Evolutionary conservation across 2,329 filamentous ascomycete genomes (phyloP), one percentile per base, ranked within the genome.

Genomic region (Arthrobotrys pseudoclavata): DNA sequence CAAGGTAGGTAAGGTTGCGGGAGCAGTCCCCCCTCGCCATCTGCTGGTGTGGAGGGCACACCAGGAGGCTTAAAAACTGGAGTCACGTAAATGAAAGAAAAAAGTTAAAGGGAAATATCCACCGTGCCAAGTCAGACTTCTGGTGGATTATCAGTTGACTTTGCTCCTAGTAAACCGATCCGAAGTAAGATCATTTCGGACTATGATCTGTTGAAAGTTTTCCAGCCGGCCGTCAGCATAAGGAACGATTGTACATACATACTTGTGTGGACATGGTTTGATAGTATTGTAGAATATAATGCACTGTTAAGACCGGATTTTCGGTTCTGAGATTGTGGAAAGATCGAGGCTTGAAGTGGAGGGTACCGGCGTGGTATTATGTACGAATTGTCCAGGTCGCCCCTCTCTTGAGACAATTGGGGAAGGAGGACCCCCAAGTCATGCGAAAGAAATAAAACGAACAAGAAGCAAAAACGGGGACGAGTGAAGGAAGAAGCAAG

Each of bases 51-150:
- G 68, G 68, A 55, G 60, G 68, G 66, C 18, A 34, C 69, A 72
- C 66, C 69, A 76, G 60, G 71, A 76, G 71, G 71, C 71, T 76
- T 76, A 76, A 76, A 40, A 45, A 45, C 62, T 22, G 57, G 53
- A 47, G 69, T 72, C 24, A 57, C 63, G 18, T 47, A 63, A 69
- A 75, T 75, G 15, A 31, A 40, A 37, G 10, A 37, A 55, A 34
- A 68, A 63, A 48, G 29, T 40, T 37, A 62, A 34, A 18, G 15
- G 48, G 48, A 45, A 48, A 62, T 1, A 47, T 48, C 60, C 47
- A 42, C 55, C 52, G 61, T 45, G 47, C 67, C 61, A 55, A 34
- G 24, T 47, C 24, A 37, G 18, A 3, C 15, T 29, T 55, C 13
- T 48, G 57, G 47, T 48, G 48, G 57, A 69, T 20, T 45, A 45